A percentile compares a stretch with the other conserved stretches of the same genome.
These are phyloP conservation scores for Nemania serpens DNA, from an alignment of 2,329 filamentous ascomycete genomes.

Conservation along the genomic window DNA sequence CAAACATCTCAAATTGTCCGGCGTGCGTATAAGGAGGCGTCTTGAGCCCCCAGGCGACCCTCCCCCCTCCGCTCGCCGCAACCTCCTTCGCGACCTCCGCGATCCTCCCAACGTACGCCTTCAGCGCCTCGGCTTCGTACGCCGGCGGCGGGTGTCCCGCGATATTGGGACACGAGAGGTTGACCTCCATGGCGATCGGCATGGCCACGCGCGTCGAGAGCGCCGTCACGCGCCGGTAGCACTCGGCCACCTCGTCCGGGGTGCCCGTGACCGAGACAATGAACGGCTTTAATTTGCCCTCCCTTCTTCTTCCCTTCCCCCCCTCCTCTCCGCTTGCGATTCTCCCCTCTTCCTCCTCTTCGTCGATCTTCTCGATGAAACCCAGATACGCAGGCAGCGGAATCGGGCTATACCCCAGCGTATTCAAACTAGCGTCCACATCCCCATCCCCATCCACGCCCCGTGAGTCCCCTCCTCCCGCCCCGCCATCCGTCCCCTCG, in stretches of 20 bases:
- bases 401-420: slow-evolving; percentile 73
- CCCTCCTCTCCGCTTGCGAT: no score
- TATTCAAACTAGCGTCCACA: slow-evolving; percentile 63
- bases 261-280: slow-evolving; percentile 74
- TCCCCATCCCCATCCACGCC: background rate
- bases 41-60: slow-evolving; percentile 66
- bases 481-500: background rate
- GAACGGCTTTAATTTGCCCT: slow-evolving; percentile 57
- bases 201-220: slow-evolving; percentile 42
- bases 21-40: slow-evolving; percentile 76
- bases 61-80: background rate
- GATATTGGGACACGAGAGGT: slow-evolving; percentile 81
- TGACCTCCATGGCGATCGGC: slow-evolving; percentile 72
- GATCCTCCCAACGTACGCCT: slow-evolving; percentile 54
- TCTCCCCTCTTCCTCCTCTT: slow-evolving; percentile 50
- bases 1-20: slow-evolving; percentile 64
- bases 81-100: slow-evolving; percentile 44
- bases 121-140: slow-evolving; percentile 60
- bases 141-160: slow-evolving; percentile 70
- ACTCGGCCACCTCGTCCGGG: slow-evolving; percentile 58
- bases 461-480: no score
- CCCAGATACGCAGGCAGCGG: slow-evolving; percentile 62
- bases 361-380: slow-evolving; percentile 27
- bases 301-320: slow-evolving; percentile 22
- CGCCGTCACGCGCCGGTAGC: slow-evolving; percentile 56